Conservation (phyloP, 1,284 basidiomycete genomes). For the Pascua sp. region DNA sequence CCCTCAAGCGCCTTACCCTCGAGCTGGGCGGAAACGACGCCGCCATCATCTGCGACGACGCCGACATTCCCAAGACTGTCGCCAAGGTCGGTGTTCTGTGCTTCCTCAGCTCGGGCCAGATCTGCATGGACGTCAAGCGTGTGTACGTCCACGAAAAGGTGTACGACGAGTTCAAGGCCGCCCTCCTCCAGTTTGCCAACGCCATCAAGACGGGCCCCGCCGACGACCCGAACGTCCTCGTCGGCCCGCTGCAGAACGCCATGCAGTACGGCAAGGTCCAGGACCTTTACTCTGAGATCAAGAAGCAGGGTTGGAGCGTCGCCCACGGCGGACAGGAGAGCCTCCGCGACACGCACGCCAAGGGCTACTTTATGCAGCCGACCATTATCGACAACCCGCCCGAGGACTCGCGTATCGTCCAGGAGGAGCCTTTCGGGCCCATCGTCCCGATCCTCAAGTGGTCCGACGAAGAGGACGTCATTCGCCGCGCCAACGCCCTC, state of each 20-base stretch:
- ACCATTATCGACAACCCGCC: constrained; percentile 84
- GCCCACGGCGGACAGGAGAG: constrained; percentile 71
- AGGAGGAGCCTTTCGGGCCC: constrained; percentile 90
- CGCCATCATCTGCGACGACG: constrained; percentile 80
- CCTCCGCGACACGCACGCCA: constrained; percentile 31
- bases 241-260: constrained; percentile 88
- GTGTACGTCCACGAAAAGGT: constrained; percentile 46
- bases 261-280: constrained; percentile 82
- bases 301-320: constrained; percentile 76
- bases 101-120: constrained; percentile 88
- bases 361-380: constrained; percentile 71
- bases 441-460: constrained; percentile 63
- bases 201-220: constrained; percentile 88
- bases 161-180: constrained; percentile 44
- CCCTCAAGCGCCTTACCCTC: constrained; percentile 86
- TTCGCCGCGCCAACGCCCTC: constrained; percentile 76
- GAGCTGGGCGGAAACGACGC: constrained; percentile 55
- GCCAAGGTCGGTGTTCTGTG: constrained; percentile 82
- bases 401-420: constrained; percentile 55
- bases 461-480: constrained; percentile 86
- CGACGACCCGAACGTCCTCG: constrained; percentile 72
- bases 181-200: constrained; percentile 57
- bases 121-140: constrained; percentile 52
- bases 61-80: constrained; percentile 87
- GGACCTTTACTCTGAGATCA: constrained; percentile 79